Evolutionary conservation across 2,329 filamentous ascomycete species (phyloP).

Genomic region (Fusarium guadeloupense): DNA sequence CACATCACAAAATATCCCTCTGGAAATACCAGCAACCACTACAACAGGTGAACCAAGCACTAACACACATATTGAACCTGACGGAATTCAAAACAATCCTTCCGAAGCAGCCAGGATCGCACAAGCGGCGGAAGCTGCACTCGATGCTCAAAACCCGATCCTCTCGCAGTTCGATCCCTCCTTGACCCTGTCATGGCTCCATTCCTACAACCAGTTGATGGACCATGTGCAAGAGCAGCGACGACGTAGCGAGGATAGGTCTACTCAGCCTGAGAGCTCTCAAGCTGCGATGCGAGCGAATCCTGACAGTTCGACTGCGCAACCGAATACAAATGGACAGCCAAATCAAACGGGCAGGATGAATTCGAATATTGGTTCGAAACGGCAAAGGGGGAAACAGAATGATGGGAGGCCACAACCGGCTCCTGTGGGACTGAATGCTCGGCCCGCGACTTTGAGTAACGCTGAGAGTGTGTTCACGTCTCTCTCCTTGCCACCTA

Average conservation of each 20-base stretch:
- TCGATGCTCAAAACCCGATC: not conserved
- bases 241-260: not conserved
- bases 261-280: not conserved
- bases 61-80: not conserved
- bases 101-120: not conserved
- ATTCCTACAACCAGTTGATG: not conserved
- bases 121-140: not conserved
- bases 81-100: not conserved
- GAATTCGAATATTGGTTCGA: no score
- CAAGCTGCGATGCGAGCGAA: not conserved
- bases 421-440: no score
- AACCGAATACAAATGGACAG: not conserved
- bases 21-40: no score
- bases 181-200: not conserved
- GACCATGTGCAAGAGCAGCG: not conserved
- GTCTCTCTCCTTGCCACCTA: not conserved
- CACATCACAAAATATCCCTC: not conserved
- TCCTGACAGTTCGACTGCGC: not conserved
- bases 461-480: no score
- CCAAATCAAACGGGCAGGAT: no score
- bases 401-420: no score
- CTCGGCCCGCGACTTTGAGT: no score
- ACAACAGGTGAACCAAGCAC: not conserved
- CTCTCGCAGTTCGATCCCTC: not conserved
- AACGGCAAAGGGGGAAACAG: no score